Base-by-base conservation (phyloP, 306 rosid genomes). In the Lithocarpus polystachyus region DNA sequence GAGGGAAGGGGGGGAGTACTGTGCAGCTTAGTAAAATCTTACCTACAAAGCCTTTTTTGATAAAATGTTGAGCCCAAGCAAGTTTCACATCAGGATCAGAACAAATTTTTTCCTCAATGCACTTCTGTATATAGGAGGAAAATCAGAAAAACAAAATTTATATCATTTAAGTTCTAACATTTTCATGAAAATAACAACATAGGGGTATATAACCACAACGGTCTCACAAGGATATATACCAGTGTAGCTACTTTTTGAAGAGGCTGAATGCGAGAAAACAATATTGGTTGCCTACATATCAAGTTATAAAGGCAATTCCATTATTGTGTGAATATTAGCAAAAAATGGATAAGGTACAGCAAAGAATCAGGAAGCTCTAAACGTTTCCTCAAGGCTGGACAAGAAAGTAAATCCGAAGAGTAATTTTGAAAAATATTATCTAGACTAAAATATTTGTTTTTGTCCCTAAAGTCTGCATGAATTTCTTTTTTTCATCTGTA, bases 231-330 rank as follows among this genome's bases (percentile, higher is more conserved):
- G 77, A 52, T 18, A 43, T 72, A 74, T 84, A 94, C 98, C 89
- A 89, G 79, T 7, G 85, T 3, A 59, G 4, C 11, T 20, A 80
- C 2, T 84, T 89, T 94, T 1, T 92, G 95, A 79, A 86, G 85
- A 73, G 98, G 98, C 71, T 94, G 98, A 79, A 92, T 91, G 75
- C 85, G 98, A 91, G 80, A 80, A 79, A 78, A 94, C 95, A 73
- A 94, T 77, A 64, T 54, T 87, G 54, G 92, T 84, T 78, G 83
- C 94, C 98, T 94, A 76, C 29, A 70, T 19, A 70, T 19, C 35
- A 18, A 3, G 40, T 61, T 24, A n/a, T 26, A 85, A 69, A 74
- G 59, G 77, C 72, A n/a, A 53, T 35, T 35, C 56, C 13, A 60
- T 24, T 28, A 75, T 14, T 28, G 56, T 67, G n/a, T 20, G 56